These are phyloP conservation scores for Flaveria sonorensis DNA, from an alignment of 129 eudicot genomes.

Conservation along the genomic window DNA sequence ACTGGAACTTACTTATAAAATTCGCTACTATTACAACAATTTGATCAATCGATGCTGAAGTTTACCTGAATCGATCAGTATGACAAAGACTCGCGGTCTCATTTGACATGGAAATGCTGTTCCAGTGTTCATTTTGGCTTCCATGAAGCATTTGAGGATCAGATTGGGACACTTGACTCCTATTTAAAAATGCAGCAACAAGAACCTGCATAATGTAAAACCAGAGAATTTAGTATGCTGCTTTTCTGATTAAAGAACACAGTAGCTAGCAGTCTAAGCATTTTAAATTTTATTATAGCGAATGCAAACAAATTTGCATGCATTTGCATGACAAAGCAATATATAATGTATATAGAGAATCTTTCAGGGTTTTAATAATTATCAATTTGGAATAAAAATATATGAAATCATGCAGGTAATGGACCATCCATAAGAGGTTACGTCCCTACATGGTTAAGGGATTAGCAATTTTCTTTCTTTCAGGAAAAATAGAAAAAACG, in stretches of 20 bases:
- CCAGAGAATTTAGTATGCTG: not conserved
- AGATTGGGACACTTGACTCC: constrained; percentile 58
- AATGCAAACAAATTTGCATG: constrained; percentile 49
- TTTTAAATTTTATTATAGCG: constrained; percentile 14
- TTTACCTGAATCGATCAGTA: constrained; percentile 80
- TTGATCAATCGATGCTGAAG: no score
- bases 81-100: constrained; percentile 41
- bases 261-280: not conserved
- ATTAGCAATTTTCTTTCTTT: not conserved
- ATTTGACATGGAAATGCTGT: constrained; percentile 26
- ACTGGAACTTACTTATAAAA: no score
- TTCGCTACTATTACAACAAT: not conserved
- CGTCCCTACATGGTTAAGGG: constrained; percentile 21
- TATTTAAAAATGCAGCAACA: constrained; percentile 77
- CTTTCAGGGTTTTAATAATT: constrained; percentile 20
- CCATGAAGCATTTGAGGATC: constrained; percentile 61
- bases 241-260: constrained; percentile 25
- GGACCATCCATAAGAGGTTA: constrained; percentile 18
- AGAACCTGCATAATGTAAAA: constrained; percentile 52
- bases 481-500: no score
- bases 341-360: constrained; percentile 28
- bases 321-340: constrained; percentile 49
- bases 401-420: constrained; percentile 22
- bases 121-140: constrained; percentile 40
- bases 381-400: constrained; percentile 30